Conservation (phyloP, 2,329 filamentous ascomycete genomes). For the Pleoardoris graminearum region DNA sequence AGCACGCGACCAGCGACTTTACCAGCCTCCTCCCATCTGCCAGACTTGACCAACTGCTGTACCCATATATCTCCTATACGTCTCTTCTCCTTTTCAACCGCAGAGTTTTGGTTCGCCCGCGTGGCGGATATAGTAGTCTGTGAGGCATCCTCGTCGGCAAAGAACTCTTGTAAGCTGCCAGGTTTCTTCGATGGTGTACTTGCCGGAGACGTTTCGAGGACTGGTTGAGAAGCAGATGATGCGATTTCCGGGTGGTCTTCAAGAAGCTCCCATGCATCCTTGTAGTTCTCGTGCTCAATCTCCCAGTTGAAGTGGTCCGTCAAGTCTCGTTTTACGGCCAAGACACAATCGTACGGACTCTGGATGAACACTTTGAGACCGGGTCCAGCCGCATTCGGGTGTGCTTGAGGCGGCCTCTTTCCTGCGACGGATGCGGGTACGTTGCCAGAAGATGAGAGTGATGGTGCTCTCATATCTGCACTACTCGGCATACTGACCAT, state of each 20-base stretch:
- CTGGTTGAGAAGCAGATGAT: slow-evolving; percentile 45
- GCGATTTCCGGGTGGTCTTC: slow-evolving; percentile 81
- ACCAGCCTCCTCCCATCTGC: slow-evolving; percentile 78
- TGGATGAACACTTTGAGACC: slow-evolving; percentile 89
- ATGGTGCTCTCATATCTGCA: slow-evolving; percentile 41
- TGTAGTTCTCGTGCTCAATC: slow-evolving; percentile 76
- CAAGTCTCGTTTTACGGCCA: slow-evolving; percentile 84
- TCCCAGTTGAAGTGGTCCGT: slow-evolving; percentile 86
- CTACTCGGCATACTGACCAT: slow-evolving; percentile 56
- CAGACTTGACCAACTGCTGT: slow-evolving; percentile 74
- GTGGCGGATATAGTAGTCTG: slow-evolving; percentile 66
- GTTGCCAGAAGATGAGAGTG: slow-evolving; percentile 40
- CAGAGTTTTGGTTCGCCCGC: slow-evolving; percentile 60
- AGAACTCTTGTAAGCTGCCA: slow-evolving; percentile 65
- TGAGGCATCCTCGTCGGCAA: slow-evolving; percentile 67
- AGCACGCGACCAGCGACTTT: slow-evolving; percentile 82
- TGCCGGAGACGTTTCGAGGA: slow-evolving; percentile 45
- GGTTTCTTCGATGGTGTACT: slow-evolving; percentile 50
- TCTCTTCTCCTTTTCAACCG: slow-evolving; percentile 82
- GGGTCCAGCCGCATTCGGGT: slow-evolving; percentile 56
- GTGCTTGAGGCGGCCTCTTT: slow-evolving; percentile 38
- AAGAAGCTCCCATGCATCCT: slow-evolving; percentile 85
- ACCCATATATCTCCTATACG: slow-evolving; percentile 93
- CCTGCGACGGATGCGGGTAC: slow-evolving; percentile 22
- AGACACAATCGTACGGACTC: slow-evolving; percentile 94